Evolutionary conservation across 2,329 filamentous ascomycete species (phyloP), one percentile per base, ranked within the genome.

Genomic region (Neonectria sp.): DNA sequence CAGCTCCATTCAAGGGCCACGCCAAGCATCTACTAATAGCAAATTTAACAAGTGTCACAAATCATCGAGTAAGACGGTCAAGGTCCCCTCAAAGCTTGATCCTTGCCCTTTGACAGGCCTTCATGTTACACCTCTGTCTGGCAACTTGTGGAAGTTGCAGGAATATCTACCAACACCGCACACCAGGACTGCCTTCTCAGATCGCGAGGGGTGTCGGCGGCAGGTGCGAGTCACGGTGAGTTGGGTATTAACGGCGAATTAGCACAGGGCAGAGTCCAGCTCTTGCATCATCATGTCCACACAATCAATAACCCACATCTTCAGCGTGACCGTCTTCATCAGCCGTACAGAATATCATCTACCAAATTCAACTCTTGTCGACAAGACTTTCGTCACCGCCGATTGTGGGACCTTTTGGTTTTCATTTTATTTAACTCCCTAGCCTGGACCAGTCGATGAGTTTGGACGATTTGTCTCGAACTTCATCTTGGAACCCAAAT

Each of bases 401-500:
- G 35, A 13, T 37, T 17, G 13, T n/a, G 27, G 7, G 8, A 6
- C 17, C 33, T 11, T 51, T 27, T 25, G 5, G 24, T 56, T 40
- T 37, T 29, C 35, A 64, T 51, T 56, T 58, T 24, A 35, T 57
- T 63, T 43, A 24, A 27, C 37, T 25, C 43, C 35, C 29, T 45
- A 48, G 49, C 48, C 55, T 65, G 55, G 40, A 63, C 43, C 59
- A 29, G 15, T 49, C 70, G 68, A 45, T 40, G 60, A 33, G 64
- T 70, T 72, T 60, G 51, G 65, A 71, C 60, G 63, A 65, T 67
- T 55, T 35, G 33, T 48, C 48, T 48, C 55, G 29, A 62, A 55
- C 58, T 66, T 69, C 31, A 56, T 56, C 48, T 45, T 31, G 48
- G 58, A 68, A 71, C 58, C 62, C 60, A 75, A 68, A 75, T 68